Base-by-base conservation (phyloP, 2,329 filamentous ascomycete genomes). In the Daldinia sp. region DNA sequence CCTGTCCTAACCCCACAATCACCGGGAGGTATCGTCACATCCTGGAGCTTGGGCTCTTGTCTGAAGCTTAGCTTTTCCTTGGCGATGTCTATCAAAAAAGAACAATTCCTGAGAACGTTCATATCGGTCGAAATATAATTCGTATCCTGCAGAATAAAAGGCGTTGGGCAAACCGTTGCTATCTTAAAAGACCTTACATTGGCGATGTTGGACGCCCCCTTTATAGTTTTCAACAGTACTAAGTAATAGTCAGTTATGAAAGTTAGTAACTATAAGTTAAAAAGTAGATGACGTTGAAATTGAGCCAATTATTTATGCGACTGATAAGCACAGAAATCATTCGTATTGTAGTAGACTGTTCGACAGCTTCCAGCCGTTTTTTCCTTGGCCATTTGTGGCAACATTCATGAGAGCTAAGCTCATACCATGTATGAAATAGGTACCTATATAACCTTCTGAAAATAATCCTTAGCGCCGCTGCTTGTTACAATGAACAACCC, bases 401-500 rank as follows among this genome's bases (percentile, higher is more conserved):
- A 37, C 23, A 60, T 59, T 65, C 48, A 55, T 30, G 53, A 26
- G 41, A 67, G 51, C 6, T 44, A 41, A 67, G 42, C 56, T 30
- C 35, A 20, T 60, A 57, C 41, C 55, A 23, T 42, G 56, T 53
- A n/a, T 51, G 55, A 67, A 66, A 61, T 66, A 23, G 20, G 20
- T 23, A 23, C 20, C 20, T 23, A 68, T 30, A 66, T 48, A 37
- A 26, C 42, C 33, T 15, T 12, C 26, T 35, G 60, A 70, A 55
- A 57, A 26, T 58, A 60, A 13, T 62, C 65, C 55, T 64, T 57
- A 70, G 60, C 68, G 69, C 72, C 67, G 18, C 55, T 68, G 72
- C 63, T 70, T 68, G 65, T 69, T 72, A 72, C 62, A 72, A 55
- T 68, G 64, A 53, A 51, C 64, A 51, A 30, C 63, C 60, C 54